Evolutionary conservation across 202 grass and related monocot genomes (phyloP).

Genomic region (Carex sylvatica): DNA sequence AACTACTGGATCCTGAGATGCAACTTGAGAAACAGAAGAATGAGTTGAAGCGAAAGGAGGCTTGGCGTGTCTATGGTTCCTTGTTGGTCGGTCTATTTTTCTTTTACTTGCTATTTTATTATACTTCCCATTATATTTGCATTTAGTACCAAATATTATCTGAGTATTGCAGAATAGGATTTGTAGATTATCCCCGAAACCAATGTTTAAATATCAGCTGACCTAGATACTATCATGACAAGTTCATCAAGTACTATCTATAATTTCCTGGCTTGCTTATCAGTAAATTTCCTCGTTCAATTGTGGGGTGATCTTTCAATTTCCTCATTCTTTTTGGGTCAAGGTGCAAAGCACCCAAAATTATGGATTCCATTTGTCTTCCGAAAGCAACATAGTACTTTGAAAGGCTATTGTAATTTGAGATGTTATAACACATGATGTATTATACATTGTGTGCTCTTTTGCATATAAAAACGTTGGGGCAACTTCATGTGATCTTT

Average conservation of each 20-base stretch:
- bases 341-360: not conserved
- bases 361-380: not conserved
- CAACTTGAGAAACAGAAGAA: conserved; percentile 92
- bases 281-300: not conserved
- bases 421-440: not conserved
- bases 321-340: not conserved
- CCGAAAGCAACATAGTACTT: too few species aligned
- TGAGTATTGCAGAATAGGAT: not conserved
- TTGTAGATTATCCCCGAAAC: not conserved
- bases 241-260: not conserved
- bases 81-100: conserved; percentile 54
- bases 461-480: not conserved
- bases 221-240: not conserved
- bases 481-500: not conserved
- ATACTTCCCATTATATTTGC: conserved; percentile 18
- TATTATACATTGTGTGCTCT: not conserved
- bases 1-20: conserved; percentile 79
- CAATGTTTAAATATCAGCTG: not conserved
- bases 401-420: not conserved
- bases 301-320: not conserved
- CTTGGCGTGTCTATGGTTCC: conserved; percentile 88
- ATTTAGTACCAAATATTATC: not conserved
- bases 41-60: conserved; percentile 93
- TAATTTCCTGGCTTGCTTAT: not conserved
- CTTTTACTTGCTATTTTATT: not conserved